phyloP scores from a whole-genome alignment of 768 basidiomycete genomes.

The Hirschioporus abietinus region DNA sequence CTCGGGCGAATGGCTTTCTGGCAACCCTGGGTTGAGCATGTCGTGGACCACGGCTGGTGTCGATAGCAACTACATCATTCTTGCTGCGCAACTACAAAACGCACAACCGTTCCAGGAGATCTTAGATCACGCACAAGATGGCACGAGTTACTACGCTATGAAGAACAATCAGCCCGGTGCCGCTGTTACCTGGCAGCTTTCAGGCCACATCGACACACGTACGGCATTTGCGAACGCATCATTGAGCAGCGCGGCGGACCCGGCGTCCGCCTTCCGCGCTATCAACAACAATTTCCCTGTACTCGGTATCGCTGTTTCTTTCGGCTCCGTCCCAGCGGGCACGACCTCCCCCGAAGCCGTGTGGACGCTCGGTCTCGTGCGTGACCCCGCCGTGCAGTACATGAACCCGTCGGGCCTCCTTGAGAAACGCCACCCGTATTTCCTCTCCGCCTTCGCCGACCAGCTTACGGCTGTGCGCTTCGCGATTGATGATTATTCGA shows the following conservation, averaged over 20 bases:
- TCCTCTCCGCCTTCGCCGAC: neutral
- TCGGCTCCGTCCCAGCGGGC: neutral
- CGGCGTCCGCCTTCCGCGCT: neutral
- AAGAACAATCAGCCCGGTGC: neutral
- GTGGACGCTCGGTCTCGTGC: neutral
- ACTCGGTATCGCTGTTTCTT: neutral
- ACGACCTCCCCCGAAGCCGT: neutral
- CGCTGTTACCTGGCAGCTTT: neutral
- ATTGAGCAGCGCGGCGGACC: neutral
- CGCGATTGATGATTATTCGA: constrained; percentile 14
- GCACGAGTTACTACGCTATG: neutral
- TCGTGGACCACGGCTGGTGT: neutral
- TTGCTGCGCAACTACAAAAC: neutral
- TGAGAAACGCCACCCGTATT: constrained; percentile 6
- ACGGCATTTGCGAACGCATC: neutral
- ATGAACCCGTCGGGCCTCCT: neutral
- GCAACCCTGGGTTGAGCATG: neutral
- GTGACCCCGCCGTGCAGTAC: constrained; percentile 7
- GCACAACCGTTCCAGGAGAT: neutral
- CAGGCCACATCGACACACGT: neutral
- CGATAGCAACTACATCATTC: neutral
- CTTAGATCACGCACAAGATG: neutral
- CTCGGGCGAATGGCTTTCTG: constrained; percentile 17
- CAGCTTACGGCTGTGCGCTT: constrained; percentile 2
- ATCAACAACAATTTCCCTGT: constrained; percentile 3